Conservation (phyloP, 768 basidiomycete genomes). For the Kondoa malvinella region DNA sequence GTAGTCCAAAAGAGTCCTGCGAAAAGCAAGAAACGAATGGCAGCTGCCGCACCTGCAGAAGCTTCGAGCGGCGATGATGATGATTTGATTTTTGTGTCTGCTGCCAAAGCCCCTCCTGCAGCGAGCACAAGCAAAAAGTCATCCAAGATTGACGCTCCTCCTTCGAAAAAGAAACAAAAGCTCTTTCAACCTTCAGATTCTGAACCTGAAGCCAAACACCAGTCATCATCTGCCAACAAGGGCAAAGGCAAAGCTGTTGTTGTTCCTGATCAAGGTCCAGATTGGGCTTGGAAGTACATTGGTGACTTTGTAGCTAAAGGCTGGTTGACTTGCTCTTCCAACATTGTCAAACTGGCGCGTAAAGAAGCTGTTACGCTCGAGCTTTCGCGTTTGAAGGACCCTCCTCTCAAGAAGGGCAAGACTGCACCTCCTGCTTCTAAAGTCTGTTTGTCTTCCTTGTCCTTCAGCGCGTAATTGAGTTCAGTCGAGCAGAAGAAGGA, state of each 20-base stretch:
- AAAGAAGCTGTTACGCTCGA: neutral
- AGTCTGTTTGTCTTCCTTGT: too few species aligned
- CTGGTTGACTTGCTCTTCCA: neutral
- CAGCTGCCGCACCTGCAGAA: too few species aligned
- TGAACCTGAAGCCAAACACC: neutral
- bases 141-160: neutral
- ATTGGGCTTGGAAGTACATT: neutral
- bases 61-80: too few species aligned
- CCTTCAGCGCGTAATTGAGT: neutral
- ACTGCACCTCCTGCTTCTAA: too few species aligned
- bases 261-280: neutral
- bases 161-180: neutral
- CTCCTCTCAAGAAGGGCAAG: neutral
- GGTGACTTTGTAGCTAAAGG: neutral
- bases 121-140: too few species aligned
- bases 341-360: neutral
- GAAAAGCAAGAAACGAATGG: too few species aligned
- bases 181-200: neutral
- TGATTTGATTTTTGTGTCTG: too few species aligned
- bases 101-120: too few species aligned
- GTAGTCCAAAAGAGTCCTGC: too few species aligned
- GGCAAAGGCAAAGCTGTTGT: neutral
- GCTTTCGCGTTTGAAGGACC: neutral
- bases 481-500: slow-evolving; percentile 7
- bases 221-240: neutral